Evolutionary conservation across 495 filamentous ascomycete genomes (phyloP).

Genomic region (Xylaria acuta): DNA sequence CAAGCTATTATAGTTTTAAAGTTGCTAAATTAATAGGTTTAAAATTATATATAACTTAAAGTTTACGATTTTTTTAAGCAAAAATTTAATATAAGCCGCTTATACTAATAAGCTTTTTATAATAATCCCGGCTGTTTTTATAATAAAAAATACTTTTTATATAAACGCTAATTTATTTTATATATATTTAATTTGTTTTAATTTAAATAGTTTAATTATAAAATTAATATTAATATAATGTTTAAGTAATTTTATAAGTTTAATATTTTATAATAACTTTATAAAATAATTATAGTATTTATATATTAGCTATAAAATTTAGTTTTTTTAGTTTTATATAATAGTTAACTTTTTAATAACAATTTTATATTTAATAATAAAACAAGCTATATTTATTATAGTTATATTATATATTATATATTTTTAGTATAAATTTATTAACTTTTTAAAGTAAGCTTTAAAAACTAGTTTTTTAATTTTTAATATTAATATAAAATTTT

Average conservation of each 20-base stretch:
- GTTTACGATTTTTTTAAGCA: background rate
- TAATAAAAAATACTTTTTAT: too few relatives aligned
- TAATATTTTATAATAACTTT: background rate
- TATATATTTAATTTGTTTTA: too few relatives aligned
- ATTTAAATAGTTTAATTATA: too few relatives aligned
- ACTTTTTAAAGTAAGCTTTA: background rate
- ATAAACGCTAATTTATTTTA: too few relatives aligned
- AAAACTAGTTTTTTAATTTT: too few relatives aligned
- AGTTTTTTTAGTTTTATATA: background rate
- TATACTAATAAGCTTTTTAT: background rate
- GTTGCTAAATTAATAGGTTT: background rate
- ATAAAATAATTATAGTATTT: background rate
- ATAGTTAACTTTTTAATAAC: background rate
- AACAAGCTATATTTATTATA: background rate
- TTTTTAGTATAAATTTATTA: background rate
- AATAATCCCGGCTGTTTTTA: background rate
- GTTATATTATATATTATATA: background rate
- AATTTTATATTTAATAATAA: background rate
- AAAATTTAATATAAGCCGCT: background rate
- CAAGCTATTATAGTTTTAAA: background rate
- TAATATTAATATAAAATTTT: background rate
- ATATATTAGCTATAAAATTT: background rate
- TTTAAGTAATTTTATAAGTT: background rate
- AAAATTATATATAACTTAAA: too few relatives aligned
- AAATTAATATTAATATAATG: constrained; percentile 5